phyloP scores from a whole-genome alignment of 2,329 filamentous ascomycete species.

The Colletotrichum gigasporum region DNA sequence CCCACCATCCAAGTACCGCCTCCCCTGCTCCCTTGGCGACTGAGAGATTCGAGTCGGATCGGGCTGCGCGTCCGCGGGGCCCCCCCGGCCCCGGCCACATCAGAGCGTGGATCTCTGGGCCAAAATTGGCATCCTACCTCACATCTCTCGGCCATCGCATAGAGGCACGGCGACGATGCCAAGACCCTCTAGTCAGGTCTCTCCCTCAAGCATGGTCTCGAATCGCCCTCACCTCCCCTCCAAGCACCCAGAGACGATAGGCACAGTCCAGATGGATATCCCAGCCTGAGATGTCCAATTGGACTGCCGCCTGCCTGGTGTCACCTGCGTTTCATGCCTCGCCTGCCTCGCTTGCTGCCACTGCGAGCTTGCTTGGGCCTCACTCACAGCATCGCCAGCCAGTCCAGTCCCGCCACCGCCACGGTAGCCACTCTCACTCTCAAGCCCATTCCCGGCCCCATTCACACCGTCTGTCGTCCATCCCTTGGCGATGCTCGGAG shows the following conservation, averaged over 20 bases:
- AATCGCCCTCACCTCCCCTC: conserved; percentile 19
- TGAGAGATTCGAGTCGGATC: conserved; percentile 17
- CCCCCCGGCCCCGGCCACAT: conserved; percentile 2
- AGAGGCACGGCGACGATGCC: conserved; percentile 29
- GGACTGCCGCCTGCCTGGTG: conserved; percentile 23
- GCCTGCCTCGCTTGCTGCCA: conserved; percentile 21
- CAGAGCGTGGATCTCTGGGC: conserved; percentile 27
- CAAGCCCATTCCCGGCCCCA: no score
- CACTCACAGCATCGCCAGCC: not conserved
- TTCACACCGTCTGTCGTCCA: no score
- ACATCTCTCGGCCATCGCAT: conserved; percentile 28
- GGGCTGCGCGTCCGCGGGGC: conserved; percentile 9
- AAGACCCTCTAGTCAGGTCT: conserved; percentile 28
- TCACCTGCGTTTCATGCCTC: conserved; percentile 32
- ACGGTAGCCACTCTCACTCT: not conserved
- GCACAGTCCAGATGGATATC: conserved; percentile 23
- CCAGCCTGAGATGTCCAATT: conserved; percentile 23
- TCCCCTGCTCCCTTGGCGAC: conserved; percentile 15
- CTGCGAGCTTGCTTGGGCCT: conserved; percentile 29
- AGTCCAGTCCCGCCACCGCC: conserved; percentile 1
- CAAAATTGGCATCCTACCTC: conserved; percentile 28
- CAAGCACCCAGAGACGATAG: no score
- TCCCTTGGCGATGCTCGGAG: conserved; percentile 23
- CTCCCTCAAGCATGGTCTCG: conserved; percentile 28
- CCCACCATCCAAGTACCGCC: conserved; percentile 24